Evolutionary conservation across 805 yeast genomes (phyloP), one percentile per base, ranked within the genome.

Genomic region (Isabelozyma pseudorhagii): DNA sequence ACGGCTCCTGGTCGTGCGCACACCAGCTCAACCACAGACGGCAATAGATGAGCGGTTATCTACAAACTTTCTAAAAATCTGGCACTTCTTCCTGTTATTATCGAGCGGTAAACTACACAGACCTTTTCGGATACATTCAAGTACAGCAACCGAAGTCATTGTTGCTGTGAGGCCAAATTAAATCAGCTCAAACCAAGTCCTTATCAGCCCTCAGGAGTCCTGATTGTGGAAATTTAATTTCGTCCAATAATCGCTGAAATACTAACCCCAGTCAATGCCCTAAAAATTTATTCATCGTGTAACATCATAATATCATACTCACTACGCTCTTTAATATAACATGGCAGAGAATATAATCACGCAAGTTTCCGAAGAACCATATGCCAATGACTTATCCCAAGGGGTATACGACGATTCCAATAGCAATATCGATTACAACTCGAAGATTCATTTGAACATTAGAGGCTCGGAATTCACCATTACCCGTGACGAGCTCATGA

Each of bases 401-500:
- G 60, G 47, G 34, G 59, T 44, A 50, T 54, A 62, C 40, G 64
- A 63, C 9, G 69, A 66, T 28, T 48, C 54, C 38, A 46, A 48
- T 44, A 48, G 63, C 48, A 71, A 71, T 49, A 78, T 80, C 42
- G 85, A 81, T 57, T 80, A 74, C 58, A 82, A 80, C 63, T 83
- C 92, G 5, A 78, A 83, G 52, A 88, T 93, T 48, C 84, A 82
- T 61, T 75, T 93, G 69, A 84, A 89, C 60, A 79, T 93, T 47
- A 80, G 97, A 45, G 97, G 96, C 15, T 69, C 69, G 14, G 71
- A 77, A 53, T 90, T 92, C 66, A 81, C 83, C 45, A 84, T 94
- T 44, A 84, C 96, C 5, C 78, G 97, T 53, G 96, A 89, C 58
- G 97, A 90, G 64, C 78, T 94, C 56, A 85, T 92, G 89, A 83